These are phyloP conservation scores for Capsicum baccatum DNA, from an alignment of 257 asterid genomes.

Conservation along the genomic window DNA sequence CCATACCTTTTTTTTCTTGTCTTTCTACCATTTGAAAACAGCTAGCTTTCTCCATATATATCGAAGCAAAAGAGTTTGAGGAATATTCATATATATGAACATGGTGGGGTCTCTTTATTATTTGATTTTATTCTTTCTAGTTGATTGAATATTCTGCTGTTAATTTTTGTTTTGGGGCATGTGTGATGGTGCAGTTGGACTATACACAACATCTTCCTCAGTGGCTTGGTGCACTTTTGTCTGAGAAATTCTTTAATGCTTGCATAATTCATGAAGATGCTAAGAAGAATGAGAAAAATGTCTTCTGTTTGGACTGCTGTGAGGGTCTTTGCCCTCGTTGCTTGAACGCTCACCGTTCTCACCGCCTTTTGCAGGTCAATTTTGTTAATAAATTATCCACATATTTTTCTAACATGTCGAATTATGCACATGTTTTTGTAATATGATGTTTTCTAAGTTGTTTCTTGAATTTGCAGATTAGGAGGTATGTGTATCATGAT, in stretches of 20 bases:
- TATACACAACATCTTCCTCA: conserved; percentile 48
- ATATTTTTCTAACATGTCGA: not conserved
- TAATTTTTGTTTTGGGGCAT: not conserved
- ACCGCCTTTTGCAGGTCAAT: conserved; percentile 71
- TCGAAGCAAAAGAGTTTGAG: conserved; percentile 10
- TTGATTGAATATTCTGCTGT: not conserved
- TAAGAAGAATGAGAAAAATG: conserved; percentile 73
- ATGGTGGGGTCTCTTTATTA: conserved; percentile 52
- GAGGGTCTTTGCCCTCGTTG: conserved; percentile 76
- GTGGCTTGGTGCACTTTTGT: conserved; percentile 62
- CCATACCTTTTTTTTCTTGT: conserved; percentile 24
- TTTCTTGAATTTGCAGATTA: conserved; percentile 36
- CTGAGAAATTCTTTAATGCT: conserved; percentile 72
- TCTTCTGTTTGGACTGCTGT: conserved; percentile 77
- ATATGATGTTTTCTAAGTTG: not conserved
- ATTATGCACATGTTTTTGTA: not conserved
- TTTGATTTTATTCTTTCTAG: not conserved
- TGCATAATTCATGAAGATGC: conserved; percentile 68
- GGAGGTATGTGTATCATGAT: conserved; percentile 69
- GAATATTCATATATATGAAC: conserved; percentile 17
- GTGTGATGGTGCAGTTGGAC: conserved; percentile 43
- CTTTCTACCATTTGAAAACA: conserved; percentile 4
- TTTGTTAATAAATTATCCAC: not conserved
- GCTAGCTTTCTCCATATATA: conserved; percentile 4
- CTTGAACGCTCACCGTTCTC: conserved; percentile 54